Evolutionary conservation across 2,329 filamentous ascomycete species (phyloP).

Genomic region (Arthrobotrys megalospora): DNA sequence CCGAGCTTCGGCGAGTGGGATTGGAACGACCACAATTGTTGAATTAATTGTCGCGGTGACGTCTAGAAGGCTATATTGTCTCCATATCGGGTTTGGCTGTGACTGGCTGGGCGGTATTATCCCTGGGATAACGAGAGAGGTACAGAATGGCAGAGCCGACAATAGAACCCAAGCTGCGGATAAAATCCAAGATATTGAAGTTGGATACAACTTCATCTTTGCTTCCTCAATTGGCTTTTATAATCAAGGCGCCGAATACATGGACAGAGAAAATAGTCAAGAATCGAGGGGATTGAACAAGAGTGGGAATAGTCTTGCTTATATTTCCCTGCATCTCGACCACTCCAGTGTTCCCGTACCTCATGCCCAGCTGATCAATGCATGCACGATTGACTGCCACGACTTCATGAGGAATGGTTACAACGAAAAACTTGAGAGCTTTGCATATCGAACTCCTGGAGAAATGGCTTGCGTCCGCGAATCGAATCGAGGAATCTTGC

Average conservation of each 20-base stretch:
- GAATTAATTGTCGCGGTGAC: conserved; percentile 73
- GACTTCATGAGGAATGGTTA: not conserved
- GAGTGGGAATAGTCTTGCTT: no score
- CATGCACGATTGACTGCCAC: not conserved
- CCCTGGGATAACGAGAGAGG: not conserved
- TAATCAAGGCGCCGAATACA: no score
- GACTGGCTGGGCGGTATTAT: conserved; percentile 45
- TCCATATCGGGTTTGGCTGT: conserved; percentile 71
- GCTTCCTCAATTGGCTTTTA: not conserved
- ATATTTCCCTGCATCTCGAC: no score
- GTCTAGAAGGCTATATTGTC: conserved; percentile 68
- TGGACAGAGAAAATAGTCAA: no score
- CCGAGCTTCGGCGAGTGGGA: conserved; percentile 70
- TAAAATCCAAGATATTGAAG: no score
- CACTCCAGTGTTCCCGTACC: no score
- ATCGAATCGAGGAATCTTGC: conserved; percentile 6
- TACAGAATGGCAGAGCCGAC: not conserved
- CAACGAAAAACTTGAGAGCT: not conserved
- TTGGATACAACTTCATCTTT: not conserved
- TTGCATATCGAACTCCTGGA: not conserved
- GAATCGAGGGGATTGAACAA: no score
- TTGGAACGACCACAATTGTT: conserved; percentile 72
- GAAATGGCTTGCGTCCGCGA: not conserved
- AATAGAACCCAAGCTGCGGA: not conserved
- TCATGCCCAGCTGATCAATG: no score